A percentile compares a stretch with the other conserved stretches of the same genome.
Conservation (phyloP, 345 rosid genomes). For the Linum usitatissimum region DNA sequence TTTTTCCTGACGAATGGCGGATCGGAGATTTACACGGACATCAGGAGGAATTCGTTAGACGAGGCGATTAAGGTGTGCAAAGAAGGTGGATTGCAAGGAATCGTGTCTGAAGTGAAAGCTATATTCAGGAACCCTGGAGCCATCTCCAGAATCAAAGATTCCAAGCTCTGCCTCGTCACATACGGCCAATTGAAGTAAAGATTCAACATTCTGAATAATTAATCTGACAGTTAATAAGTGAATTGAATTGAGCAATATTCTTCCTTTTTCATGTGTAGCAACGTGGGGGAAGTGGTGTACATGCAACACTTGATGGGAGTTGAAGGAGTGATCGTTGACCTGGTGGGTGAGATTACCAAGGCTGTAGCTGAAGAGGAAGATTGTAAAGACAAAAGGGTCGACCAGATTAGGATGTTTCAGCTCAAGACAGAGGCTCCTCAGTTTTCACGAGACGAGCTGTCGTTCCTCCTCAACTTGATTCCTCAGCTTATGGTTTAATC, state of each 20-base stretch:
- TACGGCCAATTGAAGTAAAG: conserved; percentile 22
- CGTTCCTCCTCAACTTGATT: conserved; percentile 1
- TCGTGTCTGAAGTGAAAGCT: conserved; percentile 20
- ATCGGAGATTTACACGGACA: conserved; percentile 15
- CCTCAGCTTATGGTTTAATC: background rate
- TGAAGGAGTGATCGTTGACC: conserved; percentile 23
- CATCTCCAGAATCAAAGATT: conserved; percentile 12
- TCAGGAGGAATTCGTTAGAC: conserved; percentile 21
- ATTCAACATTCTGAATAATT: background rate
- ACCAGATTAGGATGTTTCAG: background rate
- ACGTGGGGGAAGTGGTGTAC: conserved; percentile 15
- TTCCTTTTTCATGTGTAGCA: conserved; percentile 7
- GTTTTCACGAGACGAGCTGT: conserved; percentile 4
- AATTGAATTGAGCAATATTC: no score
- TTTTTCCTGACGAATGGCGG: conserved; percentile 26
- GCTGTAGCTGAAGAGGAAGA: conserved; percentile 7
- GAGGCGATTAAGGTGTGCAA: conserved; percentile 19
- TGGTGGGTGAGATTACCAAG: conserved; percentile 14
- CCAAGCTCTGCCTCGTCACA: conserved; percentile 14
- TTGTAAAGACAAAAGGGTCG: background rate
- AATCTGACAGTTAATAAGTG: no score
- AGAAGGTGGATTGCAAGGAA: conserved; percentile 23
- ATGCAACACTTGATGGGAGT: conserved; percentile 18
- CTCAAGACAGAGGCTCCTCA: conserved; percentile 1
- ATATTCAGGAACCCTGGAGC: conserved; percentile 21